A percentile compares a stretch with the other conserved stretches of the same genome.
Conservation (phyloP, 2,329 filamentous ascomycete genomes). For the Cryoendolithus antarcticus region DNA sequence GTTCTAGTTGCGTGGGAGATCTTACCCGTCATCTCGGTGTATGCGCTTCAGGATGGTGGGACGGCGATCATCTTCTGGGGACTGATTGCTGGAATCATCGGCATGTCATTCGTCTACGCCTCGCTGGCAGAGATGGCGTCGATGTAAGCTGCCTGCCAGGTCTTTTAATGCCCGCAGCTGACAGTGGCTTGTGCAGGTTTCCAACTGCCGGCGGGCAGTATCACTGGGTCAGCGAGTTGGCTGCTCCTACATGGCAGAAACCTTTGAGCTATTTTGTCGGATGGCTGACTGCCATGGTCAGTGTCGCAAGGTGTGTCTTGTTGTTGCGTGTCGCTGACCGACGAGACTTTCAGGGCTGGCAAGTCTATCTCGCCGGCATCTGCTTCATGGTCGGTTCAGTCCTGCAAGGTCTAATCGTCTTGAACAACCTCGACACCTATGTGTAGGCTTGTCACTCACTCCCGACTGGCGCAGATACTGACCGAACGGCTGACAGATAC, state of each 20-base stretch:
- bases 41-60: conserved; percentile 2
- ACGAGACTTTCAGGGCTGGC: conserved; percentile 21
- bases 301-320: conserved; percentile 14
- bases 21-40: neutral
- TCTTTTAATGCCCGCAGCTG: too few relatives aligned
- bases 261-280: conserved; percentile 5
- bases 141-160: neutral
- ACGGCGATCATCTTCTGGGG: conserved; percentile 1
- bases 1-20: conserved; percentile 1
- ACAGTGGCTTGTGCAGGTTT: too few relatives aligned
- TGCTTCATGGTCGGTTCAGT: conserved; percentile 28
- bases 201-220: conserved; percentile 2
- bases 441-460: neutral
- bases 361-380: conserved; percentile 30
- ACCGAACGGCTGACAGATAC: neutral
- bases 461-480: too few relatives aligned
- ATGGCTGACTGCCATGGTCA: conserved; percentile 4
- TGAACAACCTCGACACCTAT: conserved; percentile 13
- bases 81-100: neutral
- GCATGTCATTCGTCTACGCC: conserved; percentile 3
- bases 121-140: neutral
- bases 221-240: conserved; percentile 7
- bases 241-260: conserved; percentile 2
- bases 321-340: too few relatives aligned
- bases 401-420: neutral